These are phyloP conservation scores for Periconia macrospinosa DNA, from an alignment of 2,329 filamentous ascomycete species.

Conservation along the genomic window DNA sequence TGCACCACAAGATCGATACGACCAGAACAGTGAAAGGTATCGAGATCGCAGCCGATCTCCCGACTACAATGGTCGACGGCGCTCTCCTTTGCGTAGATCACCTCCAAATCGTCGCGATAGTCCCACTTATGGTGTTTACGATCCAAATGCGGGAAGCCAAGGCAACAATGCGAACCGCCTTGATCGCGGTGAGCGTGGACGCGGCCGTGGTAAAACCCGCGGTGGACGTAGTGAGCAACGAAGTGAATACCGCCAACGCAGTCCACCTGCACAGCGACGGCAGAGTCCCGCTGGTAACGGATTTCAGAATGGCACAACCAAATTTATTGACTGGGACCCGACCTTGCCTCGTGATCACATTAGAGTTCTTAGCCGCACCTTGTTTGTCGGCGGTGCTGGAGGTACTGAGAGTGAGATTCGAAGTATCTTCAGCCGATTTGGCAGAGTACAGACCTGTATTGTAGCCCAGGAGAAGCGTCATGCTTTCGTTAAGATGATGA, in stretches of 20 bases:
- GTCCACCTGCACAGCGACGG: conserved; percentile 70
- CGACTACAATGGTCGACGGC: conserved; percentile 70
- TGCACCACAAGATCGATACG: conserved; percentile 28
- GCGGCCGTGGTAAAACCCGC: conserved; percentile 52
- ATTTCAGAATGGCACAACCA: conserved; percentile 44
- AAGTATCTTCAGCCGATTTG: conserved; percentile 76
- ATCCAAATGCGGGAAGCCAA: conserved; percentile 59
- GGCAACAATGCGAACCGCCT: conserved; percentile 59
- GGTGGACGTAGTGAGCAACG: conserved; percentile 48
- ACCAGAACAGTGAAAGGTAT: conserved; percentile 36
- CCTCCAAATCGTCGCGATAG: conserved; percentile 66
- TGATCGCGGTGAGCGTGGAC: conserved; percentile 59
- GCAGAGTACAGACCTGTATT: conserved; percentile 93
- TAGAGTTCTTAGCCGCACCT: conserved; percentile 82
- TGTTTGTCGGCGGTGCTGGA: conserved; percentile 90
- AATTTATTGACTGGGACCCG: conserved; percentile 80
- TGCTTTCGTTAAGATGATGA: conserved; percentile 98
- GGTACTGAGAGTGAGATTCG: conserved; percentile 79
- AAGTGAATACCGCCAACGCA: conserved; percentile 81
- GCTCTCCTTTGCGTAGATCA: conserved; percentile 57
- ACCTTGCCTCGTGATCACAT: conserved; percentile 75
- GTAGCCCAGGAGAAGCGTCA: conserved; percentile 98
- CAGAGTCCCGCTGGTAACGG: conserved; percentile 52
- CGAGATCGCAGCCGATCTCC: conserved; percentile 53
- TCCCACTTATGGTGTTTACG: conserved; percentile 73